Evolutionary conservation across 1,284 basidiomycete genomes (phyloP).

Genomic region (Naganishia cerealis): DNA sequence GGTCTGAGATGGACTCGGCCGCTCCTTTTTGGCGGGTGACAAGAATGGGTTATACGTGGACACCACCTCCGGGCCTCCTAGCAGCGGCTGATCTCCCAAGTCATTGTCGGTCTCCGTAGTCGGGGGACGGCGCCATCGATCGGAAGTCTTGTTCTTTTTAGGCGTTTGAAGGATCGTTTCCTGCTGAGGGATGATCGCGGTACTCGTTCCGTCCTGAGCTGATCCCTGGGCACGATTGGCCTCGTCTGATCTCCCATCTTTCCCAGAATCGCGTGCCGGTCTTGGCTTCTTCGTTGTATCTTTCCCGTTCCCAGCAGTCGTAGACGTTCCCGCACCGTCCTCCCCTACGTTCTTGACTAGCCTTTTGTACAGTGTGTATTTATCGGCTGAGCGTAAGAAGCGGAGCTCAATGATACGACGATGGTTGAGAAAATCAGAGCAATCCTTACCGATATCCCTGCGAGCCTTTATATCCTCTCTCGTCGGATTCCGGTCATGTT

Average conservation of each 20-base stretch:
- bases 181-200: background rate
- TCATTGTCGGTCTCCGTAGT: background rate
- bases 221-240: background rate
- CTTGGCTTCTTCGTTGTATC: background rate
- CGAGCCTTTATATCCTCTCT: conserved; percentile 74
- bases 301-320: background rate
- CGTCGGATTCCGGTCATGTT: conserved; percentile 65
- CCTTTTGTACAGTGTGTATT: conserved; percentile 79
- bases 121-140: conserved; percentile 19
- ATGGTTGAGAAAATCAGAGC: background rate
- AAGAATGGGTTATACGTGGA: conserved; percentile 9
- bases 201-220: background rate
- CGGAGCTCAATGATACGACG: conserved; percentile 8
- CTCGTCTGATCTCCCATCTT: background rate
- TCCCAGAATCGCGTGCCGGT: background rate
- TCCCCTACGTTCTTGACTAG: conserved; percentile 60
- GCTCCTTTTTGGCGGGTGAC: background rate
- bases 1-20: background rate
- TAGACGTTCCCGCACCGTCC: background rate
- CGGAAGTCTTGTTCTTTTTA: conserved; percentile 27
- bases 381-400: conserved; percentile 61
- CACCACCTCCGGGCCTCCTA: background rate
- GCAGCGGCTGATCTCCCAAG: background rate
- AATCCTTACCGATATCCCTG: conserved; percentile 66
- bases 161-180: conserved; percentile 19